phyloP scores from a whole-genome alignment of 148 eudicot genomes.

The Rhododendron ferrugineum region DNA sequence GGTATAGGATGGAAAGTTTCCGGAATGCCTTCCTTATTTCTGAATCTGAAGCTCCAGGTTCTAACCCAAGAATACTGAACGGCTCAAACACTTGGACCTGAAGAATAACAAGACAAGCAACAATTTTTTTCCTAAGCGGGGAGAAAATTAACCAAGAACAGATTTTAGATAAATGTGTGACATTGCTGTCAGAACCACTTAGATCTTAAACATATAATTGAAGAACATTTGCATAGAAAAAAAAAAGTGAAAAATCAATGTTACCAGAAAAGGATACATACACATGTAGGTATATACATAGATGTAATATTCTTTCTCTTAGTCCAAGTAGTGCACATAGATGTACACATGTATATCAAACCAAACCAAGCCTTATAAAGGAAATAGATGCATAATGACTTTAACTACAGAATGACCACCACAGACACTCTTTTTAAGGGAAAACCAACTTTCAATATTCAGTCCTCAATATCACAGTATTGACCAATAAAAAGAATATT shows the following conservation, averaged over 20 bases:
- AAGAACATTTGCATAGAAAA: not conserved
- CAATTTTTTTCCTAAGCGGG: not conserved
- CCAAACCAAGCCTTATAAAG: not conserved
- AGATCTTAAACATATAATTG: not conserved
- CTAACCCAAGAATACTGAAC: conserved; percentile 78
- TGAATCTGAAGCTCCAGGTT: conserved; percentile 76
- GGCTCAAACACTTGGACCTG: conserved; percentile 89
- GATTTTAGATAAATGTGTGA: not conserved
- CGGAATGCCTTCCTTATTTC: conserved; percentile 89
- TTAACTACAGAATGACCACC: not conserved
- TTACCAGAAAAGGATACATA: not conserved
- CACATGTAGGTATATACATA: not conserved
- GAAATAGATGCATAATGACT: not conserved
- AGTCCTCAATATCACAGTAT: not conserved
- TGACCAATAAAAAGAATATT: not conserved
- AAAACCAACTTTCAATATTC: not conserved
- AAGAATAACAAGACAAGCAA: conserved; percentile 3
- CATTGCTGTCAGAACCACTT: not conserved
- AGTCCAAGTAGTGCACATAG: not conserved
- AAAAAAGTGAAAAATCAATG: not conserved
- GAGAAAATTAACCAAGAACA: not conserved
- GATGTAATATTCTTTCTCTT: not conserved
- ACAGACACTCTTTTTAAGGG: not conserved
- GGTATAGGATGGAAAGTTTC: conserved; percentile 80
- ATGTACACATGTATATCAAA: not conserved